Base-by-base conservation (phyloP, 2,329 filamentous ascomycete species). In the Phaeophleospora eucalypticola region DNA sequence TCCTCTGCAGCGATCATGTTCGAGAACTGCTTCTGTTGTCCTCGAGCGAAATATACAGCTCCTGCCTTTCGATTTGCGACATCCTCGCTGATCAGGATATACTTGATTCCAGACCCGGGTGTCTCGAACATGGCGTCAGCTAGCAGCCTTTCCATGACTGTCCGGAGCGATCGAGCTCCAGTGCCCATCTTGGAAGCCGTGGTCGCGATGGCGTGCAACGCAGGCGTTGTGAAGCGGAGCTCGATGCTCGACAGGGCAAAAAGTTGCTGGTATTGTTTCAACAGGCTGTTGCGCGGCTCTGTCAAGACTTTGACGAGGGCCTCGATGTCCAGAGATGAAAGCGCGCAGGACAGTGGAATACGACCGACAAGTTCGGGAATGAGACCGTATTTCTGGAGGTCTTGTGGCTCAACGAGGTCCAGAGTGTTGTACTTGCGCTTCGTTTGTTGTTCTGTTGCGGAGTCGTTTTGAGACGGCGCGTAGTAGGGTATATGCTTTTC, bases 361-460 rank as follows among this genome's bases (percentile, higher is more conserved):
- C 93, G 86, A n/a, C 93, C 93, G 43, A 97, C 86, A n/a, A 96
- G 76, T 69, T 96, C 90, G 0, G 90, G 90, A 44, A 96, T 96
- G 63, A 96, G 88, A 12, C 90, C 75, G 2, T 65, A 64, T 3
- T 79, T 80, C 18, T 72, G 69, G 37, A 94, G 69, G 45, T 82
- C 86, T 68, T 97, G 89, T 19, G 95, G 77, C 68, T 97, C 90
- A 43, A 81, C 72, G 6, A 81, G 62, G 43, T 82, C 70, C 53
- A 95, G 80, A 1, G 72, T 64, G 32, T 79, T 91, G 61, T 89
- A 96, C 73, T 59, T 95, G 86, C 9, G 80, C 74, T 1, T 44
- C 39, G 46, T 19, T 18, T 19, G 8, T 16, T 43, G 40, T 45
- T 27, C 27, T 46, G 48, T 24, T 44, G 38, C 12, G 24, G 24